phyloP scores from a whole-genome alignment of 106 monocot species.

The Cymbidium sinense region DNA sequence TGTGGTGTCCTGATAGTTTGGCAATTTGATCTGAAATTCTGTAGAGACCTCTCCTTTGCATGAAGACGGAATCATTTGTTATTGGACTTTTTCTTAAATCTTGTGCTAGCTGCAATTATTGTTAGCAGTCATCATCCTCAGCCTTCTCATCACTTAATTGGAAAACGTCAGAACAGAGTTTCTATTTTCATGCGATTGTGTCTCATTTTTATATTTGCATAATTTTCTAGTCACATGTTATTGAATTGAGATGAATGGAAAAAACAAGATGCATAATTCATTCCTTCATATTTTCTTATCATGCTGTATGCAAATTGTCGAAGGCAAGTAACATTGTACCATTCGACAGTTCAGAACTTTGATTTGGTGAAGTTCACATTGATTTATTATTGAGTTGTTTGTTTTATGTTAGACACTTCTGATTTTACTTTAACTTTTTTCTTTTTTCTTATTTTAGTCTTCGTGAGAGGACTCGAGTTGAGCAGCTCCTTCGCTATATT shows the following conservation, averaged over 20 bases:
- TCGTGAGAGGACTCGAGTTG: constrained; percentile 67
- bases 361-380: background rate
- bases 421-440: background rate
- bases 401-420: background rate
- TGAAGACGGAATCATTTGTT: background rate
- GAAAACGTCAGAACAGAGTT: background rate
- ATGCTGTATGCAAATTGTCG: background rate
- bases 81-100: too few relatives aligned
- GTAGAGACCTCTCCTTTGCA: background rate
- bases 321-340: background rate
- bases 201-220: background rate
- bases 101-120: background rate
- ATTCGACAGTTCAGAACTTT: background rate
- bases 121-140: background rate
- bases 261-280: background rate
- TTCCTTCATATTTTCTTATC: background rate
- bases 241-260: background rate
- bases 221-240: background rate
- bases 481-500: constrained; percentile 74
- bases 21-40: background rate
- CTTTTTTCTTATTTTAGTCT: constrained; percentile 37
- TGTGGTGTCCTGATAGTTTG: background rate
- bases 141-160: background rate
- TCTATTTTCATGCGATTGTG: background rate
- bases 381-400: background rate